phyloP scores from a whole-genome alignment of 164 flowering plant species.

The Dillenia suffruticosa region DNA sequence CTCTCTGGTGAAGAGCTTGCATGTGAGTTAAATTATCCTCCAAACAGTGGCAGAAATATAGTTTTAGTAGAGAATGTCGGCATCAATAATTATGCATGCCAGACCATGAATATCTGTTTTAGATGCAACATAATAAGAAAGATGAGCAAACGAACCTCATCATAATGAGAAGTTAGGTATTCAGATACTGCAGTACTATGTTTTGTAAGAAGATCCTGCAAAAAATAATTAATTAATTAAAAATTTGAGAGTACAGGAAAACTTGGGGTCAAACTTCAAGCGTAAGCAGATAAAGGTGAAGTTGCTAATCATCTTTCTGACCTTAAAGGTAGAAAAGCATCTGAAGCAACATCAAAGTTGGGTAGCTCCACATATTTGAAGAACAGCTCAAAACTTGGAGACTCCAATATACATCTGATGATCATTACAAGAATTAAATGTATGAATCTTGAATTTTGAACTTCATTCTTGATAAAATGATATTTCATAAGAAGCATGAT shows the following conservation, averaged over 20 bases:
- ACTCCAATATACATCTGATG: slow-evolving; percentile 91
- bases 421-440: slow-evolving; percentile 29
- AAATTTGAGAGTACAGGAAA: slow-evolving; percentile 1
- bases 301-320: slow-evolving; percentile 12
- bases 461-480: no score
- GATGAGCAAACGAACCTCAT: slow-evolving; percentile 56
- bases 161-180: slow-evolving; percentile 65
- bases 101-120: not conserved
- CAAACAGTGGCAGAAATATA: no score
- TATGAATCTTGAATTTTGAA: not conserved
- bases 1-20: no score
- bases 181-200: slow-evolving; percentile 67
- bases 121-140: not conserved
- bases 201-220: slow-evolving; percentile 92
- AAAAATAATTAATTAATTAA: slow-evolving; percentile 1
- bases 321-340: slow-evolving; percentile 97
- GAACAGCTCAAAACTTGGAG: slow-evolving; percentile 86
- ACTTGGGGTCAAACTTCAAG: not conserved
- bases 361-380: slow-evolving; percentile 95
- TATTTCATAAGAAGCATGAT: no score
- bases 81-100: no score
- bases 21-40: no score
- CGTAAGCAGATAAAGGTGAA: slow-evolving; percentile 5
- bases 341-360: slow-evolving; percentile 90
- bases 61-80: no score